These are phyloP conservation scores for Neopestalotiopsis rosae DNA, from an alignment of 2,329 filamentous ascomycete species.

Conservation along the genomic window DNA sequence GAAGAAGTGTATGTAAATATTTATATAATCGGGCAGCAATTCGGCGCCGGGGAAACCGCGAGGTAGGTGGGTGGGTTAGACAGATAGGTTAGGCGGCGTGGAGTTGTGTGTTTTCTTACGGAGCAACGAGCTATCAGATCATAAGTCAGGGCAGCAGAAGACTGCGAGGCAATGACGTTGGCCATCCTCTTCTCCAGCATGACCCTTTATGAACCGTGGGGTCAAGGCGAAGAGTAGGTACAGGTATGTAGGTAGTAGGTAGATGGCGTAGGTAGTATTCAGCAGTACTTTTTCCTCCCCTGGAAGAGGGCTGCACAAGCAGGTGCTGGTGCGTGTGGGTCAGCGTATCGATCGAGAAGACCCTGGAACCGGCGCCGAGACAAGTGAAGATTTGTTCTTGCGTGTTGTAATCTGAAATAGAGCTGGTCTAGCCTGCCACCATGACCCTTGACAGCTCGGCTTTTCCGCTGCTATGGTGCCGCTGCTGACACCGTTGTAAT, in stretches of 20 bases:
- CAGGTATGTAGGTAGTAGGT: no score
- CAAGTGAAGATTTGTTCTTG: background rate
- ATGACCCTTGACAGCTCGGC: background rate
- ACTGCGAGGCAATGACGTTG: conserved; percentile 49
- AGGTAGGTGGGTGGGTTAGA: background rate
- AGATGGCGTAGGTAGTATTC: background rate
- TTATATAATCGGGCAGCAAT: conserved; percentile 13
- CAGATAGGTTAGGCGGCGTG: conserved; percentile 17
- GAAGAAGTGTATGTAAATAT: conserved; percentile 19
- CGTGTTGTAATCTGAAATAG: background rate
- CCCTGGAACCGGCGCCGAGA: background rate
- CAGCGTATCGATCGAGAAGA: background rate
- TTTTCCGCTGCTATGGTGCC: background rate
- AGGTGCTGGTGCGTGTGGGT: conserved; percentile 5
- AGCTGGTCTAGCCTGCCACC: conserved; percentile 4
- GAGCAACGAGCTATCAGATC: conserved; percentile 81
- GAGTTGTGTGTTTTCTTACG: conserved; percentile 54
- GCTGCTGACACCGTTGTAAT: background rate
- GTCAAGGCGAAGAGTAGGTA: background rate
- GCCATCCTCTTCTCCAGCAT: conserved; percentile 52
- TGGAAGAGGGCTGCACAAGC: background rate
- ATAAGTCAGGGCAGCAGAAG: conserved; percentile 74
- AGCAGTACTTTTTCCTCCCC: background rate
- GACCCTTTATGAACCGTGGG: conserved; percentile 4
- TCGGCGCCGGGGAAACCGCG: background rate